Evolutionary conservation across 345 rosid species (phyloP), one percentile per base, ranked within the genome.

Genomic region (Cardamine resedifolia): DNA sequence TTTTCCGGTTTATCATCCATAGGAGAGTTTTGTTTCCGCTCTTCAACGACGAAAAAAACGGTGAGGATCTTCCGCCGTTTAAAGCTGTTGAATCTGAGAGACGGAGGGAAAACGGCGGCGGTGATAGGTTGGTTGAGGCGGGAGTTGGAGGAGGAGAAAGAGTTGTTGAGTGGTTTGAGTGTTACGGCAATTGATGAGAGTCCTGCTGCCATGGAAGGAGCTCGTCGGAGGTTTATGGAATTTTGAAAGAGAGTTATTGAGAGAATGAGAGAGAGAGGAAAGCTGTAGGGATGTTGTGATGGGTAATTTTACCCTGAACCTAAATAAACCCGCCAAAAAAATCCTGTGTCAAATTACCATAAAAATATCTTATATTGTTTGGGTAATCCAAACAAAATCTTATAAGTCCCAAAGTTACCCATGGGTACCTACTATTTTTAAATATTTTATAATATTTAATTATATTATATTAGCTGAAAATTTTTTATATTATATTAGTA

Each of bases 151-250:
- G 61, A 71, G 14, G 20, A 48, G 12, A n/a, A 47, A 60, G 41
- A 59, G n/a, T 39, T 38, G 66, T 18, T 49, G 43, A 71, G 56
- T 64, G 68, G 68, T 30, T 64, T 64, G 30, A 64, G 69, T 39
- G 75, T 61, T 71, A 28, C 14, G 34, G 45, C 6, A 62, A 62
- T 3, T 28, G 76, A 19, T 70, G 58, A 58, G 44, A 61, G 75
- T 51, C 51, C 61, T 38, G 62, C n/a, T 61, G 68, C 75, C 76
- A 71, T 71, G 55, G 76, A 62, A 62, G 20, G 45, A 43, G 43
- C 34, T 69, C 10, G 45, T 44, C 8, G 6, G 14, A 38, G 44
- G 62, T 39, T 34, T 36, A 18, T 38, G 50, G 10, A 11, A 71
- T 51, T 36, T 27, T 48, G 39, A 59, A 70, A 21, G 66, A 34